Evolutionary conservation across 2,329 filamentous ascomycete genomes (phyloP), one percentile per base, ranked within the genome.

Genomic region (Purpureocillium takamizusanense): DNA sequence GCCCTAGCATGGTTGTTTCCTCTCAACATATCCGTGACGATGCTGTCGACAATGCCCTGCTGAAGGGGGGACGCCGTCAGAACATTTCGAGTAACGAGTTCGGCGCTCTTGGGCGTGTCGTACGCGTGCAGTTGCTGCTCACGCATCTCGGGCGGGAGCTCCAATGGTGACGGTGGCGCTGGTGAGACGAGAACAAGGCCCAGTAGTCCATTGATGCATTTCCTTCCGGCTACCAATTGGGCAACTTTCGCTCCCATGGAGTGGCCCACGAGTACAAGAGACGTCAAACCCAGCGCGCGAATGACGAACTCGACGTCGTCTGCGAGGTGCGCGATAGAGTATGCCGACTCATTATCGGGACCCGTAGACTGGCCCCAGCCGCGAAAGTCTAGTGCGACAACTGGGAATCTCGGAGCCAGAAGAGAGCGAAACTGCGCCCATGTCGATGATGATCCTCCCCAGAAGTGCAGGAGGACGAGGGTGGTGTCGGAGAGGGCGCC

Each of bases 381-480:
- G 9, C 40, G 37, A 14, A 42, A 36, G 28, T 42, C 40, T 9
- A 40, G 11, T 2, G 40, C 35, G 4, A 38, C n/a, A 6, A 40
- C 42, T 2, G 27, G 16, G 13, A 18, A 36, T 13, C 13, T 25
- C 6, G 10, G 17, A 4, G 40, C 16, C 7, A 40, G n/a, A 9
- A 30, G 9, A 2, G 33, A n/a, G 8, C 31, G 32, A 9, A 40
- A 28, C 5, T 27, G 11, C 3, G 37, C 36, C 42, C 42, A 44
- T 10, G 40, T 44, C 12, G 31, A 32, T 4, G 28, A 31, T 3
- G 37, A 44, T 2, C 42, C 40, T 18, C 42, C 42, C 40, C 42
- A 44, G n/a, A 40, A 44, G 34, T 44, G 42, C 10, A 44, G 42
- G 13, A 44, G 40, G 10, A 44, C 32, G 21, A 44, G 12, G 25